A percentile compares a stretch with the other conserved stretches of the same genome.
These are phyloP conservation scores for Acephala macrosclerotiorum DNA, from an alignment of 2,329 filamentous ascomycete species.

Conservation along the genomic window DNA sequence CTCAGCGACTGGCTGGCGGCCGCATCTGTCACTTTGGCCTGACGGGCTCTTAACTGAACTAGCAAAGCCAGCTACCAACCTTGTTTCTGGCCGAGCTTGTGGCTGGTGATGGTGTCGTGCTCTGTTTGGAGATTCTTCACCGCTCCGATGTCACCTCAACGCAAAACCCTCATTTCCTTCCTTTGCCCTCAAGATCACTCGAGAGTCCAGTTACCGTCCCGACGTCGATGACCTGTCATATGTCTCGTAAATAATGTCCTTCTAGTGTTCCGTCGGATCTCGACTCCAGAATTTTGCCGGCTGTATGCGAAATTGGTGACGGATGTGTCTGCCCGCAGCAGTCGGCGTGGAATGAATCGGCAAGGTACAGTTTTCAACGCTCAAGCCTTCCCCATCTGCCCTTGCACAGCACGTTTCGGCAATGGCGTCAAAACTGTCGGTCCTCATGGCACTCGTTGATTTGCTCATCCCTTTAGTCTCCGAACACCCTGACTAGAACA, in stretches of 20 bases:
- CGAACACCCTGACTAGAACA: neutral
- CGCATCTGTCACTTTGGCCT: neutral
- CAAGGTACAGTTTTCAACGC: constrained; percentile 11
- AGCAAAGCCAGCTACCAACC: neutral
- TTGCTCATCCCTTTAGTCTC: constrained; percentile 12
- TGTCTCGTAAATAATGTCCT: neutral
- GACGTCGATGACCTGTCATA: constrained; percentile 10
- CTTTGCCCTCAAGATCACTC: neutral
- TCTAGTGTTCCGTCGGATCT: neutral
- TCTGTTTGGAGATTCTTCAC: constrained; percentile 5
- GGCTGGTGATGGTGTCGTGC: constrained; percentile 2
- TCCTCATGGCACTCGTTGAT: constrained; percentile 10
- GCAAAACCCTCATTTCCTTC: neutral
- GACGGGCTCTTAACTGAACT: neutral
- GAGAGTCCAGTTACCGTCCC: neutral
- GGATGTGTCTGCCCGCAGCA: constrained; percentile 6
- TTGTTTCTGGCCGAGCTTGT: constrained; percentile 1
- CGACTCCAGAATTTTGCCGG: constrained; percentile 5
- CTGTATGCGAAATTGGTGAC: constrained; percentile 19
- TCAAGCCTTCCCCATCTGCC: constrained; percentile 12
- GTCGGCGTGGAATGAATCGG: constrained; percentile 1
- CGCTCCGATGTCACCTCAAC: constrained; percentile 5
- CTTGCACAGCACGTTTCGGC: constrained; percentile 14
- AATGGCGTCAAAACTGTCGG: constrained; percentile 12
- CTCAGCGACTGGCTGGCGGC: constrained; percentile 5